Evolutionary conservation across 2,329 filamentous ascomycete species (phyloP), one percentile per base, ranked within the genome.

Genomic region (Ascochyta lentis): DNA sequence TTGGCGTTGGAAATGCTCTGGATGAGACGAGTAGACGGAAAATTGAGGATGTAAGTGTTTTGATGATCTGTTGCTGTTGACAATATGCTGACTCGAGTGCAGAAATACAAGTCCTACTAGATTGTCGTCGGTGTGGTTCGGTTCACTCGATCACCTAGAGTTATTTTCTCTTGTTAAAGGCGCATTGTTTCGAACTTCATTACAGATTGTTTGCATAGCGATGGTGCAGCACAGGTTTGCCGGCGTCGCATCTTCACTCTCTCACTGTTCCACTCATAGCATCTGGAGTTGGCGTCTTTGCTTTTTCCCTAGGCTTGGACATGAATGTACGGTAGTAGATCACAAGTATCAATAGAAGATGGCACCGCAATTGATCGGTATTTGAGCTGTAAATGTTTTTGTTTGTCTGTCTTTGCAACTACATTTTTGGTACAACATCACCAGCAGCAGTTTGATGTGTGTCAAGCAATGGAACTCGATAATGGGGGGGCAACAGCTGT

Each of bases 1-100:
- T 98, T 78, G 95, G 96, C 5, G 94, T 93, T 13, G 96, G 92
- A 0, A 99, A 99, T 75, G 87, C 90, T 42, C 81, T 99, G 65
- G 95, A 99, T 79, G 89, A 90, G 49, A 83, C 87, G 59, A 93
- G 96, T 71, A 80, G 89, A 71, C 84, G 91, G 68, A 87, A 90
- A 71, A 87, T 92, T 70, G 91, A 96, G 68, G 93, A 97, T 82
- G 94, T 96, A 79, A 86, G 92, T 88, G 24, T 37, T 34, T 19
- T 39, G 26, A 23, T 38, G 46, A 13, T 19, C 26, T 8, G 29
- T 40, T 49, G 16, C 13, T 16, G 13, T 23, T 13, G 22, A 43
- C 7, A 31, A 12, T 29, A 9, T 19, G 16, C 40, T 43, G 26
- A 43, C 16, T n/a, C 15, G 15, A 10, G 3, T 12, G 39, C 56